Conservation (phyloP, 306 rosid genomes). For the Sicyos baderoa region DNA sequence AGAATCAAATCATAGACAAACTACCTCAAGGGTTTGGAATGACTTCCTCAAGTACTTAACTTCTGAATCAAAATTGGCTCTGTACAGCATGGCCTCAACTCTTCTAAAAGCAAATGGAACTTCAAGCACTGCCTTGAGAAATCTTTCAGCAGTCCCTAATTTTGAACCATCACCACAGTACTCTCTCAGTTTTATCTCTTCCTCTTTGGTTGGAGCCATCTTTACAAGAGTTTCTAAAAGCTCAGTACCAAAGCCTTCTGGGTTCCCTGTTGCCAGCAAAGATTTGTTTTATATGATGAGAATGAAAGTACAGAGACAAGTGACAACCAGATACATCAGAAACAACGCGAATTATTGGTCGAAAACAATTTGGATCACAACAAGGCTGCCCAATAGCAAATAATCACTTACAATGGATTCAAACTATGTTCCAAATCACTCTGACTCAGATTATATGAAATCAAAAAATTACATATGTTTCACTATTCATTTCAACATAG, state of each 20-base stretch:
- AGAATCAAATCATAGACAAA: neutral
- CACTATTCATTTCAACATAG: too few species aligned
- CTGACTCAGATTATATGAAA: neutral
- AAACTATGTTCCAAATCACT: neutral
- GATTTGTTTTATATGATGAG: constrained; percentile 22
- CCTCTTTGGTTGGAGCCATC: constrained; percentile 99
- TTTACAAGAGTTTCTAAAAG: constrained; percentile 93
- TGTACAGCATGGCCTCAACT: constrained; percentile 96
- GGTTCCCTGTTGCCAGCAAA: constrained; percentile 54
- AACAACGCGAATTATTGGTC: neutral
- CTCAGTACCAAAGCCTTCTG: constrained; percentile 86
- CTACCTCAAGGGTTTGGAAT: constrained; percentile 85
- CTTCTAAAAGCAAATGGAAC: constrained; percentile 85
- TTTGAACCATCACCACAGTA: constrained; percentile 65
- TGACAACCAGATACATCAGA: neutral
- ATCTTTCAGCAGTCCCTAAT: constrained; percentile 89
- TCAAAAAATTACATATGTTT: neutral
- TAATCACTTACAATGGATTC: neutral
- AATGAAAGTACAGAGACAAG: constrained; percentile 14
- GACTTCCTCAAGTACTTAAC: constrained; percentile 76
- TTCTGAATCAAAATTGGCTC: constrained; percentile 92
- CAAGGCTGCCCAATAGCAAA: neutral
- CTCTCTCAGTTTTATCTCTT: constrained; percentile 80
- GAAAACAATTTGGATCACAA: neutral
- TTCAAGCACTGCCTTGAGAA: constrained; percentile 84